A percentile compares a stretch with the other conserved stretches of the same genome.
Conservation (phyloP, 805 yeast species). For the Lipomyces sp. region DNA sequence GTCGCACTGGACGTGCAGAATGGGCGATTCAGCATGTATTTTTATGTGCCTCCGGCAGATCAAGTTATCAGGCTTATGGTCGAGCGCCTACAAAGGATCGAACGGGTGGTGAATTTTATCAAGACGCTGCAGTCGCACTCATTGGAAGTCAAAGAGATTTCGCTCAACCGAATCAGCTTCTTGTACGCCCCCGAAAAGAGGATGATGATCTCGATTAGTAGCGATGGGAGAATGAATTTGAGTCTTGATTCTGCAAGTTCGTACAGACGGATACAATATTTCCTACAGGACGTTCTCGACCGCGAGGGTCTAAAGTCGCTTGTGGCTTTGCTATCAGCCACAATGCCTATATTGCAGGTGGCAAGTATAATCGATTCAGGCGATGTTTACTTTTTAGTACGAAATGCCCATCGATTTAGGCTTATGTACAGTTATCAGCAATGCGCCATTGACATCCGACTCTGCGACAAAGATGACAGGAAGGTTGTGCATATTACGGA, state of each 20-base stretch:
- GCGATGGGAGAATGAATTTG: slow-evolving; percentile 20
- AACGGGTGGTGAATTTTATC: slow-evolving; percentile 36
- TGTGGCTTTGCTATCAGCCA: slow-evolving; percentile 33
- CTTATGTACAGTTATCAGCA: slow-evolving; percentile 8
- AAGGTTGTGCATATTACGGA: slow-evolving; percentile 20
- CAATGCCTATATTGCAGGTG: slow-evolving; percentile 33
- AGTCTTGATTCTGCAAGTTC: slow-evolving; percentile 31
- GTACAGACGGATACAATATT: slow-evolving; percentile 32
- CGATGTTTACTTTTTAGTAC: slow-evolving; percentile 20
- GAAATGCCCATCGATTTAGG: slow-evolving; percentile 23
- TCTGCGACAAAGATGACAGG: slow-evolving; percentile 8
- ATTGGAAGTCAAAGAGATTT: slow-evolving; percentile 33
- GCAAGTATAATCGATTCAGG: slow-evolving; percentile 23
- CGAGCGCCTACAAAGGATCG: slow-evolving; percentile 33
- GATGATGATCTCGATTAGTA: slow-evolving; percentile 17
- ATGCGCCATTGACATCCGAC: slow-evolving; percentile 14
- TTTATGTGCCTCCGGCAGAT: slow-evolving; percentile 21
- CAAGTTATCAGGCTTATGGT: slow-evolving; percentile 31
- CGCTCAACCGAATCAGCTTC: slow-evolving; percentile 35
- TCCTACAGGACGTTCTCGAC: slow-evolving; percentile 33
- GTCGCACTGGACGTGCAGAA: slow-evolving; percentile 22
- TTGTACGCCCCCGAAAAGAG: slow-evolving; percentile 31
- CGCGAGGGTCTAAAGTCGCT: slow-evolving; percentile 33
- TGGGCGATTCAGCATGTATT: slow-evolving; percentile 19
- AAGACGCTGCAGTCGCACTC: slow-evolving; percentile 32